Conservation (phyloP, 2,329 filamentous ascomycete genomes). For the Didymella glomerata region DNA sequence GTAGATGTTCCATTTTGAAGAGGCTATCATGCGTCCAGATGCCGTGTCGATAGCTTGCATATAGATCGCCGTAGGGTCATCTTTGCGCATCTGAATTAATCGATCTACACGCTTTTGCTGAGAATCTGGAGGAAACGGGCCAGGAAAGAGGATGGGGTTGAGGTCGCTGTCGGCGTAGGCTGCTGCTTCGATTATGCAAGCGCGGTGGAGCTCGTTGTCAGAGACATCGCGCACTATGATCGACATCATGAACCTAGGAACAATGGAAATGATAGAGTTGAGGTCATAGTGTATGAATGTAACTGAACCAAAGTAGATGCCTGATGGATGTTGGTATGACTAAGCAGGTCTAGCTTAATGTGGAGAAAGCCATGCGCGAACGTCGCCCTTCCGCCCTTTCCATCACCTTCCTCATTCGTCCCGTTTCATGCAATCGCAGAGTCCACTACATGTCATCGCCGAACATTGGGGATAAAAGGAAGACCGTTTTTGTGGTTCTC, state of each 20-base stretch:
- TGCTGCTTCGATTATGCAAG: constrained; percentile 31
- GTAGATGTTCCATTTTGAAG: constrained; percentile 44
- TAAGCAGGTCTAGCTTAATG: constrained; percentile 17
- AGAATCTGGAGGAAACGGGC: constrained; percentile 24
- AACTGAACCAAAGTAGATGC: not conserved
- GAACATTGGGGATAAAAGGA: not conserved
- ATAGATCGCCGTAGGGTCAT: constrained; percentile 20
- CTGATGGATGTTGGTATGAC: constrained; percentile 11
- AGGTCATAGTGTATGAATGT: not conserved
- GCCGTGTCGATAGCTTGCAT: constrained; percentile 40
- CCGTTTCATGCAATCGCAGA: not conserved
- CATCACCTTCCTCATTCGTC: constrained; percentile 3
- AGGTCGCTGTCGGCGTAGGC: constrained; percentile 34
- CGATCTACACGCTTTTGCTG: constrained; percentile 8
- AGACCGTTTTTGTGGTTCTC: not conserved
- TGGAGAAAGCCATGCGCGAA: not conserved
- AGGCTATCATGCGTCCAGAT: constrained; percentile 37
- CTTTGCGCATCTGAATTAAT: constrained; percentile 5
- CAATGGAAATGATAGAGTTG: too few species aligned
- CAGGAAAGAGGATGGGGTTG: constrained; percentile 35
- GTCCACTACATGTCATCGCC: not conserved
- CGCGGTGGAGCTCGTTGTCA: constrained; percentile 36
- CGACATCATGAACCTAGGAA: constrained; percentile 25
- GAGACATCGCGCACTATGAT: constrained; percentile 34
- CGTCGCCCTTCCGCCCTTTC: constrained; percentile 22